Evolutionary conservation across 805 yeast genomes (phyloP), one percentile per base, ranked within the genome.

Genomic region (Candida manassasensis): DNA sequence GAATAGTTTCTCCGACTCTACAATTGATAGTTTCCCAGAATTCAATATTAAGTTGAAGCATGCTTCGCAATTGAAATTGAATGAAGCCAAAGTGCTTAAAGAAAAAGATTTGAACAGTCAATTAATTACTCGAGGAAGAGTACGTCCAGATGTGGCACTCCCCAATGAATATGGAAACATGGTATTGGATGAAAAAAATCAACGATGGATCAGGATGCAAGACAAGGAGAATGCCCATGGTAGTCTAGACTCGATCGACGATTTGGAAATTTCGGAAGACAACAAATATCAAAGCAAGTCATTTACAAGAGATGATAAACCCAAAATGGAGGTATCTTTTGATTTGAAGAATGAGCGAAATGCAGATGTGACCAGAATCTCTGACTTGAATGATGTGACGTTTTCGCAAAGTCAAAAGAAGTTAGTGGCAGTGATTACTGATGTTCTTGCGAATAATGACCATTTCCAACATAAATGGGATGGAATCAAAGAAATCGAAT

Each of bases 381-480:
- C 75, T 2, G 67, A 67, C 19, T 35, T 71, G 4, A 55, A 58
- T 9, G 71, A 72, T 30, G 35, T 71, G 3, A 69, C 79, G 3
- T 75, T 75, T 44, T 59, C 77, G 2, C 71, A 72, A 42, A 61
- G 74, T 0, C 66, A 66, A 37, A 61, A 52, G 32, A 54, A 55
- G 10, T 47, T 75, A 25, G 73, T 73, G 3, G 55, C 73, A 5
- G 61, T 70, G 3, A 63, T 75, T 18, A 72, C 74, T 1, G 70
- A 68, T 24, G 45, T 52, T 3, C 53, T 69, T 32, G 61, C 73
- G 1, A 47, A 44, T 3, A 53, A 49, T 2, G 57, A 52, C 7
- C 51, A 55, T 6, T 51, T 61, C 6, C 53, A 61, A 2, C 50
- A 57, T 16, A 57, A 58, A 3, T 75, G 81, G 81, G 59, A 61